Evolutionary conservation across 1,139 yeast species (phyloP).

Genomic region (Debaryomyces sp.): DNA sequence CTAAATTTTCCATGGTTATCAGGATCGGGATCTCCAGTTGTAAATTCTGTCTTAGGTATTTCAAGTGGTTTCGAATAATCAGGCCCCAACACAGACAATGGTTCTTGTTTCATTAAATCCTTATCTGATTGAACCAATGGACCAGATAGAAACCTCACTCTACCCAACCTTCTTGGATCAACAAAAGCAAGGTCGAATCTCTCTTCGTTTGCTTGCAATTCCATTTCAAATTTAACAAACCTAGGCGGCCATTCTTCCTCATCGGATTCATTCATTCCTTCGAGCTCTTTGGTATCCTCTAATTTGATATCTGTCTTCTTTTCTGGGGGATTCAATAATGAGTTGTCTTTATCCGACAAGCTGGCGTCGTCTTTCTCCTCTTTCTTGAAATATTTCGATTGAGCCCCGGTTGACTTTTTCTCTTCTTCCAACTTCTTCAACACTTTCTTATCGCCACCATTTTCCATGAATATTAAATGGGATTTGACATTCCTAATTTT

Average conservation of each 20-base stretch:
- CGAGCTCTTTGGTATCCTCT: constrained; percentile 6
- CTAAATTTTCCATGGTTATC: constrained; percentile 41
- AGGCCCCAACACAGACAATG: constrained; percentile 55
- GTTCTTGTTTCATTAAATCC: constrained; percentile 42
- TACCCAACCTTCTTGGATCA: constrained; percentile 59
- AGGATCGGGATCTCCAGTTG: constrained; percentile 46
- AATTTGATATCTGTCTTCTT: constrained; percentile 12
- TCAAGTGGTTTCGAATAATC: constrained; percentile 46
- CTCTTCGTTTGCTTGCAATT: constrained; percentile 32
- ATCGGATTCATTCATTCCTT: constrained; percentile 9
- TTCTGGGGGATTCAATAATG: constrained; percentile 1
- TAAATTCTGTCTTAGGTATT: not conserved
- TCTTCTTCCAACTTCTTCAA: constrained; percentile 21
- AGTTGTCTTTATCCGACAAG: not conserved
- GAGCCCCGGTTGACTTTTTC: constrained; percentile 11
- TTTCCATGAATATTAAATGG: constrained; percentile 61
- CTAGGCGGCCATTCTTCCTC: constrained; percentile 58
- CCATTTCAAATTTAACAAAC: constrained; percentile 51
- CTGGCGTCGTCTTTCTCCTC: not conserved
- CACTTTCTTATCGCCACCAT: constrained; percentile 59
- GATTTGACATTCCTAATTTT: constrained; percentile 50
- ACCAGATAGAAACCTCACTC: constrained; percentile 46
- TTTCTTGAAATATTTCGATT: constrained; percentile 11
- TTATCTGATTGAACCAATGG: constrained; percentile 32
- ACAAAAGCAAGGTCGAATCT: constrained; percentile 51